These are phyloP conservation scores for Lophium mytilinum DNA, from an alignment of 495 filamentous ascomycete genomes.

Conservation along the genomic window DNA sequence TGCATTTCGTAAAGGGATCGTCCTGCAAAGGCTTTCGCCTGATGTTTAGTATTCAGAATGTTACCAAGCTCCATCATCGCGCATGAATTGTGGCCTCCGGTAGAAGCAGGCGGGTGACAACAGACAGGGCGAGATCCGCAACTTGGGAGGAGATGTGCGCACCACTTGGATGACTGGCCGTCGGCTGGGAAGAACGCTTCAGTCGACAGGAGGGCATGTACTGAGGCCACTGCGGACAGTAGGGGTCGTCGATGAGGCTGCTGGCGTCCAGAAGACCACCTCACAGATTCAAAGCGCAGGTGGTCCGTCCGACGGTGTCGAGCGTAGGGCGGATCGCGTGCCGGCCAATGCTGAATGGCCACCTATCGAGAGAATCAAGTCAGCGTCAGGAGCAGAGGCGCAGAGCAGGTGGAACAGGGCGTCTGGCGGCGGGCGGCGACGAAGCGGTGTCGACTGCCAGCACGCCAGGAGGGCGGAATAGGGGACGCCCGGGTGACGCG, in stretches of 20 bases:
- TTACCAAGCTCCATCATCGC: constrained; percentile 27
- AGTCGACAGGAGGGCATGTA: not conserved
- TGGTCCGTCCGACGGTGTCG: constrained; percentile 24
- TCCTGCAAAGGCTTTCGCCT: constrained; percentile 18
- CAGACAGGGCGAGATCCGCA: not conserved
- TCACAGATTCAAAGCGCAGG: constrained; percentile 5
- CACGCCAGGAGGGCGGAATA: constrained; percentile 7
- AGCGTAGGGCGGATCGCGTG: constrained; percentile 22
- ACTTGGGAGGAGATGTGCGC: constrained; percentile 16
- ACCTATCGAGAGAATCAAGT: constrained; percentile 19
- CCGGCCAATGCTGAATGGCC: constrained; percentile 26
- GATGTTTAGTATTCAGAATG: constrained; percentile 32
- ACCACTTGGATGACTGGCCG: constrained; percentile 12
- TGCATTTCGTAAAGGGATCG: constrained; percentile 27
- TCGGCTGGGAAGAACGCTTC: constrained; percentile 4
- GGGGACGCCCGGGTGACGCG: constrained; percentile 12
- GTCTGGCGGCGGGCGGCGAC: not conserved
- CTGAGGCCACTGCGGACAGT: not conserved
- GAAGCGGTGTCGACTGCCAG: constrained; percentile 1
- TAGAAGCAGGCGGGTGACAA: not conserved
- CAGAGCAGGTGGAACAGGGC: not conserved
- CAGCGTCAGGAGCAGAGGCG: constrained; percentile 10
- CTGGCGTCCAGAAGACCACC: constrained; percentile 7
- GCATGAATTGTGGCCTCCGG: constrained; percentile 7
- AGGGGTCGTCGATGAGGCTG: constrained; percentile 7